phyloP scores from a whole-genome alignment of 2,329 filamentous ascomycete species.

The Orbilia javanica region DNA sequence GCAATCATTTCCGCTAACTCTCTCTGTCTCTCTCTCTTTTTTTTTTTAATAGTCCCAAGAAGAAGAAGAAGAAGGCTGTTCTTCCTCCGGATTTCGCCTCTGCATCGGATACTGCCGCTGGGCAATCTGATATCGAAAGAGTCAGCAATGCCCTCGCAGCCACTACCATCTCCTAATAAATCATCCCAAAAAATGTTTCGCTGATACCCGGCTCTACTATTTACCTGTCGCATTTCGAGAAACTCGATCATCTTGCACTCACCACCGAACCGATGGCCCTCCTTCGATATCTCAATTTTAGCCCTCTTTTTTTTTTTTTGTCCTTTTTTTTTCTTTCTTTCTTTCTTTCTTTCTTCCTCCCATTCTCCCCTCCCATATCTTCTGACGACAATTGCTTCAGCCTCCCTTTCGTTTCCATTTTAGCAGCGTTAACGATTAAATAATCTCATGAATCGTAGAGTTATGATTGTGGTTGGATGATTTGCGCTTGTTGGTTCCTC shows the following conservation, averaged over 20 bases:
- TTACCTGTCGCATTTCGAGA: background rate
- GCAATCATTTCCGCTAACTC: background rate
- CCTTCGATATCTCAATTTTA: conserved; percentile 1
- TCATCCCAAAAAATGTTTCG: background rate
- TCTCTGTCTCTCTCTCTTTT: no score
- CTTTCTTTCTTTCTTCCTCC: background rate
- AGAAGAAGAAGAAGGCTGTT: conserved; percentile 53
- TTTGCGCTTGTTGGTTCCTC: conserved; percentile 2
- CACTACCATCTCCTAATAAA: conserved; percentile 39
- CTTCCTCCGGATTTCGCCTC: conserved; percentile 17
- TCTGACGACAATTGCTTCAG: conserved; percentile 25
- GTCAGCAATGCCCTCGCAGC: conserved; percentile 48
- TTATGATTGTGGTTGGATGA: conserved; percentile 44
- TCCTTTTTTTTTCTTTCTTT: background rate
- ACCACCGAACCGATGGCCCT: background rate
- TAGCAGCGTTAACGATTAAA: conserved; percentile 44
- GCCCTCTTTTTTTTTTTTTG: background rate
- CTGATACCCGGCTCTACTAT: background rate
- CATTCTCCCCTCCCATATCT: background rate
- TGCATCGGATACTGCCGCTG: conserved; percentile 23
- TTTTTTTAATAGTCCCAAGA: conserved; percentile 31
- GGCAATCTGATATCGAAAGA: conserved; percentile 41
- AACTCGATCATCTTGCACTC: background rate
- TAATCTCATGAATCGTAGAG: conserved; percentile 46
- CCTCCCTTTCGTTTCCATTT: background rate